These are phyloP conservation scores for Hagleromyces aurorensis DNA, from an alignment of 805 yeast genomes.

Conservation along the genomic window DNA sequence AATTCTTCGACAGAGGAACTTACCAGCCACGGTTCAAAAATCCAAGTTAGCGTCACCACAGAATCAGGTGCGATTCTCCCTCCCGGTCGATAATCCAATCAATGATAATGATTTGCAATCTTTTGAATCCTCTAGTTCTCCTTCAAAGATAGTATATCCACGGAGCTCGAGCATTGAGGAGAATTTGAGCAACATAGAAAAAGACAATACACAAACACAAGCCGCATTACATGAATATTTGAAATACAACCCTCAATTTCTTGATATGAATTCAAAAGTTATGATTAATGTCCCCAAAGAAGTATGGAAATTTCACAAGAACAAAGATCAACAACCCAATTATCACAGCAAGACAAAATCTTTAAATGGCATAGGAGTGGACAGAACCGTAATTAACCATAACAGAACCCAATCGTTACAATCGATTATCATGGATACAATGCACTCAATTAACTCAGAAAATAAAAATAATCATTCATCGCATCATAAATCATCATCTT, in stretches of 20 bases:
- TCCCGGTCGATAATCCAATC: conserved; percentile 15
- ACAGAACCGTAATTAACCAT: conserved; percentile 4
- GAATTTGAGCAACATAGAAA: neutral
- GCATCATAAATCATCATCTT: conserved; percentile 1
- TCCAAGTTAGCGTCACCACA: conserved; percentile 6
- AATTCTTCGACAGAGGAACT: no score
- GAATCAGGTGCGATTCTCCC: conserved; percentile 28
- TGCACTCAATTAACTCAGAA: conserved; percentile 8
- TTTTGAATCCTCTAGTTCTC: conserved; percentile 13
- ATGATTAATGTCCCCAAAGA: conserved; percentile 28
- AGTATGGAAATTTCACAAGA: conserved; percentile 24
- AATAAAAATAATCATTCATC: neutral
- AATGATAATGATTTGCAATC: conserved; percentile 1
- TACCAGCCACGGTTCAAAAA: conserved; percentile 1
- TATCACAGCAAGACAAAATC: conserved; percentile 7
- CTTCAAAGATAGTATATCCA: conserved; percentile 27
- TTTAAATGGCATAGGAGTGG: conserved; percentile 1
- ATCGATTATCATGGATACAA: conserved; percentile 23
- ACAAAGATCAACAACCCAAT: conserved; percentile 2
- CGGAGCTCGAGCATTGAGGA: conserved; percentile 5
- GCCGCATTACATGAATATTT: neutral
- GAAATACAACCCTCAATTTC: conserved; percentile 13
- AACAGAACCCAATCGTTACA: conserved; percentile 20
- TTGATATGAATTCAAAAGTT: conserved; percentile 23
- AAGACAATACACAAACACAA: neutral